Evolutionary conservation across 2,329 filamentous ascomycete species (phyloP).

Genomic region (Chaetomium strumarium): DNA sequence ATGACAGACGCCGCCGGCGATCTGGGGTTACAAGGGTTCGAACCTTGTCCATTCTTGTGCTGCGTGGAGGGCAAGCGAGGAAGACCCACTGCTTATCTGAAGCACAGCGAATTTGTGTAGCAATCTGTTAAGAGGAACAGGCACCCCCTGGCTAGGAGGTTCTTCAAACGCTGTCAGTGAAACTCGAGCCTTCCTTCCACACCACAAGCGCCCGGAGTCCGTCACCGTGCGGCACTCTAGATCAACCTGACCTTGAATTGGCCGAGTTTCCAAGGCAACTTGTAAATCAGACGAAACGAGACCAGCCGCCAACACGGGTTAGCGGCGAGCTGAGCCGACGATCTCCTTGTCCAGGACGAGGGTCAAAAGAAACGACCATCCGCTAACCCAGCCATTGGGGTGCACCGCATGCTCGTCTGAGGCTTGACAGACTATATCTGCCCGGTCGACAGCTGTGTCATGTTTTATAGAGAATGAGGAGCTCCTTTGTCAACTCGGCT

Average conservation of each 20-base stretch:
- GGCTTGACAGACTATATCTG: too few relatives aligned
- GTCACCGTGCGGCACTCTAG: background rate
- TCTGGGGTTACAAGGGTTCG: constrained; percentile 4
- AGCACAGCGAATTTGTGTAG: background rate
- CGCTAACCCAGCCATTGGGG: too few relatives aligned
- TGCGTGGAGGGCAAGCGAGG: constrained; percentile 2
- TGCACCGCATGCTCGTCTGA: too few relatives aligned
- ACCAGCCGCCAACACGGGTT: constrained; percentile 1
- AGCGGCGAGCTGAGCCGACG: background rate
- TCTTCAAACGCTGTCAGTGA: too few relatives aligned
- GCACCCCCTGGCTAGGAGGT: constrained; percentile 17
- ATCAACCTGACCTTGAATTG: background rate
- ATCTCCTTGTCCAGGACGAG: background rate
- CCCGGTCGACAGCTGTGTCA: too few relatives aligned
- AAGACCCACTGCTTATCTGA: background rate
- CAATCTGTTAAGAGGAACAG: constrained; percentile 1
- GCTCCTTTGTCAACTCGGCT: too few relatives aligned
- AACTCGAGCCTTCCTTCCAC: background rate
- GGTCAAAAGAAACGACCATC: too few relatives aligned
- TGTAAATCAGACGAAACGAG: constrained; percentile 8
- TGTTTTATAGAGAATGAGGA: too few relatives aligned
- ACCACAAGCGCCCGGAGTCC: background rate
- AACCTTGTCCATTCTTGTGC: background rate
- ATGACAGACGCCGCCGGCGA: constrained; percentile 2
- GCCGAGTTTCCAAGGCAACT: background rate